phyloP scores from a whole-genome alignment of 306 rosid genomes.

The Vachellia collinsii region DNA sequence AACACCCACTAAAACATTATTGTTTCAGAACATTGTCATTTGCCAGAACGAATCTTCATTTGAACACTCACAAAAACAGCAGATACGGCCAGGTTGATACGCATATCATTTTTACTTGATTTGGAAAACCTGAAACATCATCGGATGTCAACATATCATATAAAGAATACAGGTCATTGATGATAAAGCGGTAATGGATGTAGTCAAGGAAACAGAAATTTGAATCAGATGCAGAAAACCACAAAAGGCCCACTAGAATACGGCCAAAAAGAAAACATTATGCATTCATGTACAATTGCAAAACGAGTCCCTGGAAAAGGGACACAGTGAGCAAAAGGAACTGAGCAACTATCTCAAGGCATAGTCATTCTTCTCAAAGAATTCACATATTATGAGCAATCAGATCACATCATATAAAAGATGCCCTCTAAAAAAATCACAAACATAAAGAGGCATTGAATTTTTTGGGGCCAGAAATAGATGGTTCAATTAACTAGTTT shows the following conservation, averaged over 20 bases:
- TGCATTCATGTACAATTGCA: conserved; percentile 10
- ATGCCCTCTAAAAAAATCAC: background rate
- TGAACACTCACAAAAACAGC: conserved; percentile 83
- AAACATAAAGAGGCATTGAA: background rate
- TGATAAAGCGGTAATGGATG: conserved; percentile 14
- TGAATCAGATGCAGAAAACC: conserved; percentile 22
- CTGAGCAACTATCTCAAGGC: conserved; percentile 22
- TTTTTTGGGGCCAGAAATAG: background rate
- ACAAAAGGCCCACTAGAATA: background rate
- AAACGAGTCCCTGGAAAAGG: conserved; percentile 1
- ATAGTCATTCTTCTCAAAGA: conserved; percentile 7
- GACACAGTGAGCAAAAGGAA: background rate
- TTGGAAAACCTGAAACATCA: conserved; percentile 78
- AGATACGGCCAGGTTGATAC: conserved; percentile 84
- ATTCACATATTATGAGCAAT: conserved; percentile 21
- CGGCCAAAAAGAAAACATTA: conserved; percentile 15
- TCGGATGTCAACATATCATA: conserved; percentile 36
- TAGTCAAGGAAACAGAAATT: conserved; percentile 1
- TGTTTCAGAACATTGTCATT: conserved; percentile 19
- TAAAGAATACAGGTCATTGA: conserved; percentile 3
- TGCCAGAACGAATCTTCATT: conserved; percentile 22
- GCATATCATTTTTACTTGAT: conserved; percentile 73
- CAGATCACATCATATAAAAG: conserved; percentile 12
- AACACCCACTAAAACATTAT: background rate
- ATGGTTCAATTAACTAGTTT: background rate